These are phyloP conservation scores for Leccinum uliginosum DNA, from an alignment of 768 basidiomycete genomes.

Conservation along the genomic window DNA sequence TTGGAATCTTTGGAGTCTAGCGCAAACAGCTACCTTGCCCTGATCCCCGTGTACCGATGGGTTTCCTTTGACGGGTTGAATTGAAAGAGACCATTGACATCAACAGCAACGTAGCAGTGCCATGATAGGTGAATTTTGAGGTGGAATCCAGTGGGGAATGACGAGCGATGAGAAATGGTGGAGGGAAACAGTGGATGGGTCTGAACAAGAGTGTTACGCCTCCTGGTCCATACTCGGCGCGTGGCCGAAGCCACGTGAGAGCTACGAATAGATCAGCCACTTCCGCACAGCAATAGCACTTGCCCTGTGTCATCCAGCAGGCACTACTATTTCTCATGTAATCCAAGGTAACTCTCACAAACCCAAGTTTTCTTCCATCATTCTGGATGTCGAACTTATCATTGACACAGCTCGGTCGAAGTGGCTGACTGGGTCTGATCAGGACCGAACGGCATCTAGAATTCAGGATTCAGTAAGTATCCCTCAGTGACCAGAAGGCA, in stretches of 20 bases:
- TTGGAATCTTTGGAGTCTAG: conserved; percentile 2
- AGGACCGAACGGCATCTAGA: neutral
- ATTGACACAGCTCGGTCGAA: neutral
- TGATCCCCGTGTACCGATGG: conserved; percentile 16
- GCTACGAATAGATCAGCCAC: conserved; percentile 20
- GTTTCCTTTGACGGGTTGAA: neutral
- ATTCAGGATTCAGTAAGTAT: no score
- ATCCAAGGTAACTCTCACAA: neutral
- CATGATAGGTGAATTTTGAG: conserved; percentile 1
- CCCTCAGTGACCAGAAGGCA: conserved; percentile 2
- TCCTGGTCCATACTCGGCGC: conserved; percentile 28
- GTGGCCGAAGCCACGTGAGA: conserved; percentile 30
- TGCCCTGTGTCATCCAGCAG: neutral
- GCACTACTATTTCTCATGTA: neutral
- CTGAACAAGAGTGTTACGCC: conserved; percentile 33
- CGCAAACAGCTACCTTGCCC: conserved; percentile 22
- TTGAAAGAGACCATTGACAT: neutral
- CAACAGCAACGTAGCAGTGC: neutral
- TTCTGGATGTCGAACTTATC: neutral
- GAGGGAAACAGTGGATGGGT: conserved; percentile 28
- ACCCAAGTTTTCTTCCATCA: no score
- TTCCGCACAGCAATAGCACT: conserved; percentile 1
- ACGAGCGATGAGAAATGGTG: conserved; percentile 26
- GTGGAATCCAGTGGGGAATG: conserved; percentile 13
- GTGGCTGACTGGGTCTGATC: neutral